Conservation (phyloP, 495 filamentous ascomycete genomes). For the Friedmanniomyces simplex region DNA sequence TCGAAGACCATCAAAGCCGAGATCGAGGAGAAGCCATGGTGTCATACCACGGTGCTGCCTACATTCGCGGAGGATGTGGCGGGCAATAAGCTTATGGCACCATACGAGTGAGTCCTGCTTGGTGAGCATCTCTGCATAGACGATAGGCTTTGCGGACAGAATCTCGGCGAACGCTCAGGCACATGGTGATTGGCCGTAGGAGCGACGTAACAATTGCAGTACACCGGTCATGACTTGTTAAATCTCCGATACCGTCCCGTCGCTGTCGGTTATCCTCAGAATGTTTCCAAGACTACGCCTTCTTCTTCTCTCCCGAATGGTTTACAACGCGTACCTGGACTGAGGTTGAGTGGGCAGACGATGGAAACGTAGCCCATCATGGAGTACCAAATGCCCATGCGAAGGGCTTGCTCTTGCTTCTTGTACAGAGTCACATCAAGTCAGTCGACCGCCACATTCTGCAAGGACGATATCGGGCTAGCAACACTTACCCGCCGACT, state of each 20-base stretch:
- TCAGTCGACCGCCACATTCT: slow-evolving; percentile 23
- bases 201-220: no score
- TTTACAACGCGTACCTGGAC: slow-evolving; percentile 27
- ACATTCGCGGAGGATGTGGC: slow-evolving; percentile 54
- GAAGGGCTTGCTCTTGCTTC: slow-evolving; percentile 38
- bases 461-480: neutral
- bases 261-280: no score
- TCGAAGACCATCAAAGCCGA: slow-evolving; percentile 52
- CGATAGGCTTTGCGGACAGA: no score
- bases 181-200: no score
- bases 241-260: no score
- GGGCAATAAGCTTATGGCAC: slow-evolving; percentile 54
- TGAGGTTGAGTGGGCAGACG: slow-evolving; percentile 38
- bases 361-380: slow-evolving; percentile 40
- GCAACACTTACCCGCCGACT: neutral
- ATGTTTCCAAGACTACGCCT: no score
- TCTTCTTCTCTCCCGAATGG: neutral
- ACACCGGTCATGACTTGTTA: no score
- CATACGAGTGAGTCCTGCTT: slow-evolving; percentile 32
- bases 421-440: slow-evolving; percentile 39
- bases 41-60: slow-evolving; percentile 62
- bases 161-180: no score
- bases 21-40: slow-evolving; percentile 61
- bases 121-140: neutral
- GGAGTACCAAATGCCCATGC: slow-evolving; percentile 37